phyloP scores from a whole-genome alignment of 306 rosid genomes.

The Begonia fuchsioides region DNA sequence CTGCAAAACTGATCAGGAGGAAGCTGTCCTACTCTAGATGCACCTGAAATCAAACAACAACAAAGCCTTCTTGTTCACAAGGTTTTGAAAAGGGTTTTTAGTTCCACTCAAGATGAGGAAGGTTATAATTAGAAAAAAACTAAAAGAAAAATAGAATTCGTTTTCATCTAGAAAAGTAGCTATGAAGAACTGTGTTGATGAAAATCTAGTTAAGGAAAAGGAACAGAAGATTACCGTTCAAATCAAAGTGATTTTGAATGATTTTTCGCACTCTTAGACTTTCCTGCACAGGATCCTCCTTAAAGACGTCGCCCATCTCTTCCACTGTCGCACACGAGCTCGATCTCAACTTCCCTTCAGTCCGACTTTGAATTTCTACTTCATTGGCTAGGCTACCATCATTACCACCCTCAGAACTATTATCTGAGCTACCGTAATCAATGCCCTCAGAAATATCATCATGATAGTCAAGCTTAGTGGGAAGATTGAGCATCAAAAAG shows the following conservation, averaged over 20 bases:
- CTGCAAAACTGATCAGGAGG: slow-evolving; percentile 69
- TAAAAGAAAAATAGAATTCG: too few relatives aligned
- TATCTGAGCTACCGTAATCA: slow-evolving; percentile 2
- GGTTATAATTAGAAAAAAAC: background rate
- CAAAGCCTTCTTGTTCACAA: slow-evolving; percentile 10
- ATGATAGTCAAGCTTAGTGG: background rate
- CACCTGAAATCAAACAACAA: slow-evolving; percentile 46
- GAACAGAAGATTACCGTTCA: slow-evolving; percentile 34
- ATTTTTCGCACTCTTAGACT: slow-evolving; percentile 48
- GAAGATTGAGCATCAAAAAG: background rate
- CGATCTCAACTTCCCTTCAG: slow-evolving; percentile 5
- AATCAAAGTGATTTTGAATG: slow-evolving; percentile 43
- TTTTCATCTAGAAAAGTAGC: too few relatives aligned
- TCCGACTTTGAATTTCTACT: slow-evolving; percentile 1
- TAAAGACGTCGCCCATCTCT: slow-evolving; percentile 61
- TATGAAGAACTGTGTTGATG: too few relatives aligned
- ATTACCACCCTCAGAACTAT: slow-evolving; percentile 6
- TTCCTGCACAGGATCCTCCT: slow-evolving; percentile 23
- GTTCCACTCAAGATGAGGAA: background rate
- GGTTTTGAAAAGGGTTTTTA: background rate
- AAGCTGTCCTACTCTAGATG: slow-evolving; percentile 49
- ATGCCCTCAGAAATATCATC: slow-evolving; percentile 3
- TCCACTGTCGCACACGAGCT: slow-evolving; percentile 69
- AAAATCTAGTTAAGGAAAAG: too few relatives aligned
- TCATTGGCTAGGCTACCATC: slow-evolving; percentile 1